These are phyloP conservation scores for Xanthoceras sorbifolium DNA, from an alignment of 345 rosid species.

Conservation along the genomic window DNA sequence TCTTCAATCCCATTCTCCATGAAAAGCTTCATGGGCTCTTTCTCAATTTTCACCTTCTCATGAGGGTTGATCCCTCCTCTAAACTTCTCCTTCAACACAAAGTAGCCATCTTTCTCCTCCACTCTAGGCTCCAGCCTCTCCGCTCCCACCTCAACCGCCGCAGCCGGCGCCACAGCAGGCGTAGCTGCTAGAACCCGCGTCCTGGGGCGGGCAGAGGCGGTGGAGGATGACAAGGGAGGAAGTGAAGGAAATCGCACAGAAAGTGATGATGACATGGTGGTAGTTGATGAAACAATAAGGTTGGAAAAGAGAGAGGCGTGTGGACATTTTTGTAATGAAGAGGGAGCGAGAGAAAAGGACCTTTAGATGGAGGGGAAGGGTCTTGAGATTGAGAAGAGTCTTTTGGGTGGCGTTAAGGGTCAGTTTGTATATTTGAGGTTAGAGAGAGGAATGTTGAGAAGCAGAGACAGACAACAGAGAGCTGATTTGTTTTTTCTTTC, in stretches of 20 bases:
- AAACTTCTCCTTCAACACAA: slow-evolving; percentile 83
- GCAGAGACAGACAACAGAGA: not conserved
- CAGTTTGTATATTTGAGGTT: slow-evolving; percentile 26
- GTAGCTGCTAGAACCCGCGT: slow-evolving; percentile 34
- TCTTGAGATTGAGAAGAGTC: slow-evolving; percentile 24
- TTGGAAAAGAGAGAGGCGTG: slow-evolving; percentile 20
- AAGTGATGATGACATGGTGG: slow-evolving; percentile 18
- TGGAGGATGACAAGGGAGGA: slow-evolving; percentile 22
- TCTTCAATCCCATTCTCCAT: slow-evolving; percentile 77
- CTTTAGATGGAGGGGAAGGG: slow-evolving; percentile 20
- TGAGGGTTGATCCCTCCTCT: slow-evolving; percentile 80
- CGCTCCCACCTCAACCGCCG: slow-evolving; percentile 38
- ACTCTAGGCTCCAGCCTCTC: slow-evolving; percentile 83
- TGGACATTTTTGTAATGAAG: slow-evolving; percentile 50
- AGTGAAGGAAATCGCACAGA: slow-evolving; percentile 51
- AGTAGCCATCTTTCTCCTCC: slow-evolving; percentile 73
- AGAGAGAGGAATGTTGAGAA: not conserved
- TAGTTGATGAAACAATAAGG: slow-evolving; percentile 17
- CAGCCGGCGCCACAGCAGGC: slow-evolving; percentile 32
- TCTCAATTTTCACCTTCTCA: slow-evolving; percentile 86
- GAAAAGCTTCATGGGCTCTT: slow-evolving; percentile 82
- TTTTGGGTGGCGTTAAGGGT: slow-evolving; percentile 58
- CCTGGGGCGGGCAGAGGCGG: slow-evolving; percentile 42
- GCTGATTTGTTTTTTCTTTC: not conserved
- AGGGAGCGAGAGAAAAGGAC: slow-evolving; percentile 21